A percentile compares a stretch with the other conserved stretches of the same genome.
These are phyloP conservation scores for Erythrobasidium yunnanense DNA, from an alignment of 768 basidiomycete species.

Conservation along the genomic window DNA sequence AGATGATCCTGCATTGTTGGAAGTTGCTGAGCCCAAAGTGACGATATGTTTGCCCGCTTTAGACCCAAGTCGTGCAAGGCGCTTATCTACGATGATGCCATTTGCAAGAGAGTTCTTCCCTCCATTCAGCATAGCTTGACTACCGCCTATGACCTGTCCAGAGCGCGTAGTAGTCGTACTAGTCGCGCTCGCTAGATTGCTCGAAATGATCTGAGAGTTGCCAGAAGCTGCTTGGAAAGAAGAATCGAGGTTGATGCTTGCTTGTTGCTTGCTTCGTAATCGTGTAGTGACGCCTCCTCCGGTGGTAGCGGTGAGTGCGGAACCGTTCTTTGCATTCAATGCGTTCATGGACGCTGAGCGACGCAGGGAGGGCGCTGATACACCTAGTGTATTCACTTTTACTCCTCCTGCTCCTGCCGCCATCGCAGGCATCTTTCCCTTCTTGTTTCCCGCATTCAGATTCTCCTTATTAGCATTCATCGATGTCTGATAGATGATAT, in stretches of 20 bases:
- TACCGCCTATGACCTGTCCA: conserved; percentile 1
- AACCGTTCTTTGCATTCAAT: background rate
- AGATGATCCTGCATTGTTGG: background rate
- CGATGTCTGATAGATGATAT: too few species aligned
- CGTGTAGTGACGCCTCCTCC: too few species aligned
- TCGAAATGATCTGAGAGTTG: conserved; percentile 85
- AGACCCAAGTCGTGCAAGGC: conserved; percentile 35
- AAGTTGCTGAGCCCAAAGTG: conserved; percentile 23
- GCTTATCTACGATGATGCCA: conserved; percentile 34
- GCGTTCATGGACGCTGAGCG: too few species aligned
- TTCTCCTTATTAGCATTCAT: too few species aligned
- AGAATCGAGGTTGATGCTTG: background rate
- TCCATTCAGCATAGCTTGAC: background rate
- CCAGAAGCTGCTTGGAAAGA: conserved; percentile 80
- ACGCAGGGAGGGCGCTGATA: too few species aligned
- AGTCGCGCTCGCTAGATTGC: conserved; percentile 63
- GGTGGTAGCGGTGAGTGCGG: too few species aligned
- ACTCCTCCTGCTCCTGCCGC: too few species aligned
- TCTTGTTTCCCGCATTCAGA: too few species aligned
- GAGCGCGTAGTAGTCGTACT: conserved; percentile 32
- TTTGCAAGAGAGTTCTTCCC: background rate
- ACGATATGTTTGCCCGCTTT: conserved; percentile 27
- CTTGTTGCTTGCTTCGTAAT: too few species aligned
- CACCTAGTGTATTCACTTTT: too few species aligned
- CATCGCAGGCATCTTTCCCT: too few species aligned